A percentile compares a stretch with the other conserved stretches of the same genome.
Evolutionary conservation across 495 filamentous ascomycete species (phyloP).

Genomic region (Podospora appendiculata): DNA sequence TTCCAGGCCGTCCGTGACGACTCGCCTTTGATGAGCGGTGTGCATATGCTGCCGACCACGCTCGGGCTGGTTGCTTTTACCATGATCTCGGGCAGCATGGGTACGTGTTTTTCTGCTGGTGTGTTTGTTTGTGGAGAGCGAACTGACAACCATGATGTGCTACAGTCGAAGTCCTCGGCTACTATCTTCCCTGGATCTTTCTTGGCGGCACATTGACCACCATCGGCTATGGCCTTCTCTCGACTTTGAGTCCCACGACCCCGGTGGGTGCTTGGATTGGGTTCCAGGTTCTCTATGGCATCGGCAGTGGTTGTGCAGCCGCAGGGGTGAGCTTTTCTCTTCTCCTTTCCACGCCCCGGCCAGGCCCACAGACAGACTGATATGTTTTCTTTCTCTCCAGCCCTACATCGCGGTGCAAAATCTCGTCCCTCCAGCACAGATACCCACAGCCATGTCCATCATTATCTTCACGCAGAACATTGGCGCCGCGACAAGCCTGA

Average conservation of each 20-base stretch:
- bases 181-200: constrained; percentile 52
- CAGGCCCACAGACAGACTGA: background rate
- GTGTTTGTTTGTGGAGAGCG: background rate
- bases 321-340: constrained; percentile 25
- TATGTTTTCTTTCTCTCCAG: background rate
- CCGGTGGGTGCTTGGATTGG: constrained; percentile 26
- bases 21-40: constrained; percentile 38
- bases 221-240: constrained; percentile 52
- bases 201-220: constrained; percentile 38
- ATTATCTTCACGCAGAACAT: constrained; percentile 36
- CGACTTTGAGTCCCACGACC: constrained; percentile 43
- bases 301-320: constrained; percentile 43
- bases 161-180: constrained; percentile 30
- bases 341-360: no score
- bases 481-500: constrained; percentile 28
- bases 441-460: constrained; percentile 38
- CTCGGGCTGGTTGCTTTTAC: constrained; percentile 27
- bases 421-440: constrained; percentile 23
- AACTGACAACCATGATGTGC: no score
- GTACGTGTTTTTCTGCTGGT: background rate
- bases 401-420: constrained; percentile 40
- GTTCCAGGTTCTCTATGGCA: background rate
- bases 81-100: constrained; percentile 44
- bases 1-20: constrained; percentile 39
- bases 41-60: constrained; percentile 39